Base-by-base conservation (phyloP, 2,329 filamentous ascomycete species). In the Xylariomycetidae sp. region DNA sequence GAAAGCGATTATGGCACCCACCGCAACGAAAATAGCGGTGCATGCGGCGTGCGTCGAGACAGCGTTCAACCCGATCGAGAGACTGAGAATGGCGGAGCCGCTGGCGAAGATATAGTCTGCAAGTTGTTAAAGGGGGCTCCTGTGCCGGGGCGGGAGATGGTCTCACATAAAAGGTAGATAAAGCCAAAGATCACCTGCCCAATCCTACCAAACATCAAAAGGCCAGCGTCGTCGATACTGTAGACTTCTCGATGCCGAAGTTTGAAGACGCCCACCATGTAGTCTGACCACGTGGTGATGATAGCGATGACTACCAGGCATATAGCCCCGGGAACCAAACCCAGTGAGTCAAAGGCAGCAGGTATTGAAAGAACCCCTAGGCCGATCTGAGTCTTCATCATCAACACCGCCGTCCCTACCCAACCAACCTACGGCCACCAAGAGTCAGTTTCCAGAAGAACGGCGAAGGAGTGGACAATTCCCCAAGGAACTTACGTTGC, bases 261-360 rank as follows among this genome's bases (percentile, higher is more conserved):
- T 42, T 74, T 74, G 56, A 74, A 74, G n/a, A 56, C 46, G 7
- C 65, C 68, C 9, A 72, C 55, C 16, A 69, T 64, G 39, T 66
- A 69, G 32, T 59, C 56, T 2, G 65, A 67, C 68, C 68, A 72
- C 3, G 62, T 65, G 0, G 67, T 69, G 40, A 70, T 67, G 14
- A 19, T 38, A 2, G 54, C 61, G 18, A 71, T 59, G 3, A 44
- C 35, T 3, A 59, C 24, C 6, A 72, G 52, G 17, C 58, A 55
- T 17, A 72, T 61, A 9, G 70, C 47, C n/a, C 68, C 68, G 0
- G 68, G 68, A 9, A 71, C 52, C 16, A 72, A 50, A 4, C 68
- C 68, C 4, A 72, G 55, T 2, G 51, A 50, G 33, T 72, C 52
- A 37, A 70, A 68, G 0, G 59, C 59, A 6, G 49, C 41, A 1